Evolutionary conservation across 2,329 filamentous ascomycete species (phyloP).

Genomic region (Hymenoscyphus linearis): DNA sequence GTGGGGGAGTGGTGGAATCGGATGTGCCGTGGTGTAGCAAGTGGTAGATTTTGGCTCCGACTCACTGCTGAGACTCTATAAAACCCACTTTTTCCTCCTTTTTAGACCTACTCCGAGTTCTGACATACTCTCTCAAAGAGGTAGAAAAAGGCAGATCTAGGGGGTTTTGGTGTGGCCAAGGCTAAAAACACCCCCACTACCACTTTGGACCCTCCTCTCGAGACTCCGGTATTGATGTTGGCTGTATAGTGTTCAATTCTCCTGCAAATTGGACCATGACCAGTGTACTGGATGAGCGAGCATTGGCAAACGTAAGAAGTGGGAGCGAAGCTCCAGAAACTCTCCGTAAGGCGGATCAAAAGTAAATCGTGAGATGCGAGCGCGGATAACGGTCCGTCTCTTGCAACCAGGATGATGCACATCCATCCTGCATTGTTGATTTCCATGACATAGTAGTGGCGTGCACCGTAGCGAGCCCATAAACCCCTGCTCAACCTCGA

Average conservation of each 20-base stretch:
- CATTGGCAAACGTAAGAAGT: not conserved
- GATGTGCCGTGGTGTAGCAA: too few relatives aligned
- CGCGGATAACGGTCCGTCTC: conserved; percentile 27
- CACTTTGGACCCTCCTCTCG: too few relatives aligned
- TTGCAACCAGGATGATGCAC: conserved; percentile 14
- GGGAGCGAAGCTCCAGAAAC: not conserved
- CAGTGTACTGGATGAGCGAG: not conserved
- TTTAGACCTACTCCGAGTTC: too few relatives aligned
- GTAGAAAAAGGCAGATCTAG: too few relatives aligned
- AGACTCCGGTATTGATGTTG: not conserved
- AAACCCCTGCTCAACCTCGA: conserved; percentile 1
- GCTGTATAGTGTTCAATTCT: not conserved
- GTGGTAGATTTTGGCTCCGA: too few relatives aligned
- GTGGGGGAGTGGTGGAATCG: too few relatives aligned
- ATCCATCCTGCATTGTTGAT: conserved; percentile 15
- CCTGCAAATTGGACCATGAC: too few relatives aligned
- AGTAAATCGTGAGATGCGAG: conserved; percentile 21
- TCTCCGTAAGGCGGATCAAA: conserved; percentile 21
- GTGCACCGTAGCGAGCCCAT: conserved; percentile 6
- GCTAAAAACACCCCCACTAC: too few relatives aligned
- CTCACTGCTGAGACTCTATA: too few relatives aligned
- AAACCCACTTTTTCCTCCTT: too few relatives aligned
- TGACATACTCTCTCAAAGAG: too few relatives aligned
- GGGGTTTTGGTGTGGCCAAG: too few relatives aligned
- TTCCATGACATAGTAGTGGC: conserved; percentile 15